Percentiles rank a stretch among this genome's conserved stretches.
phyloP scores from a whole-genome alignment of 768 basidiomycete genomes.

The Mycena capillaripes region DNA sequence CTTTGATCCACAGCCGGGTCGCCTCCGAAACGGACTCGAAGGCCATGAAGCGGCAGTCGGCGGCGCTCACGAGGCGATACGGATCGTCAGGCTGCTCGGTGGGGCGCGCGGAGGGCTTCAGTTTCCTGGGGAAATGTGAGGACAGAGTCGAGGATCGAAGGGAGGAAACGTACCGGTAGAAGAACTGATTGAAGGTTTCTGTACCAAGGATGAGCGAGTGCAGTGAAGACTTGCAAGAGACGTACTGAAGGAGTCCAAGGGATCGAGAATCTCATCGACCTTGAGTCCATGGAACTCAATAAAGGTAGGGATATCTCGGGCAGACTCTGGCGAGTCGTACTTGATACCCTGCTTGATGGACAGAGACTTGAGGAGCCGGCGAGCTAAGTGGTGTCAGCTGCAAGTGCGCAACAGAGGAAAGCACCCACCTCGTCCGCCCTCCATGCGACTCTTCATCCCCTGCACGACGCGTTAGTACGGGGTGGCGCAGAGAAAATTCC shows the following conservation, averaged over 20 bases:
- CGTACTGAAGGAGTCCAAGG: slow-evolving; percentile 86
- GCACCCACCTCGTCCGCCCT: slow-evolving; percentile 82
- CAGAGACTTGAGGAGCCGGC: slow-evolving; percentile 87
- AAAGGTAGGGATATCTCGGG: slow-evolving; percentile 86
- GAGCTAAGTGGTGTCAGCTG: slow-evolving; percentile 59
- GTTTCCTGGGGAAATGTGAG: slow-evolving; percentile 67
- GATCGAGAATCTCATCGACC: slow-evolving; percentile 85
- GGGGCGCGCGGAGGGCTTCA: slow-evolving; percentile 87
- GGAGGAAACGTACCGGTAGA: slow-evolving; percentile 68
- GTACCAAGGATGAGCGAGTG: slow-evolving; percentile 12
- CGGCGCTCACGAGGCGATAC: slow-evolving; percentile 85
- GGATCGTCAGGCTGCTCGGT: slow-evolving; percentile 81
- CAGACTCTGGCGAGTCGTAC: slow-evolving; percentile 90
- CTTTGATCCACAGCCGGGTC: slow-evolving; percentile 96
- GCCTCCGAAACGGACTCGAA: slow-evolving; percentile 91
- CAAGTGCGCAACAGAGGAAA: neutral
- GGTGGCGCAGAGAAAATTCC: neutral
- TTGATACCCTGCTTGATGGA: slow-evolving; percentile 96
- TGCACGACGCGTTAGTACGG: slow-evolving; percentile 41
- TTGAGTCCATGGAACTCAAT: slow-evolving; percentile 92
- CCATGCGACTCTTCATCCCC: slow-evolving; percentile 91
- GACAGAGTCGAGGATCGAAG: neutral
- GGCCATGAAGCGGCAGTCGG: slow-evolving; percentile 96
- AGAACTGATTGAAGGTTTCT: slow-evolving; percentile 96
- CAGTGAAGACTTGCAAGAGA: slow-evolving; percentile 30